Evolutionary conservation across 371 early-diverging fungal species (phyloP).

Genomic region (Mortierella sp.): DNA sequence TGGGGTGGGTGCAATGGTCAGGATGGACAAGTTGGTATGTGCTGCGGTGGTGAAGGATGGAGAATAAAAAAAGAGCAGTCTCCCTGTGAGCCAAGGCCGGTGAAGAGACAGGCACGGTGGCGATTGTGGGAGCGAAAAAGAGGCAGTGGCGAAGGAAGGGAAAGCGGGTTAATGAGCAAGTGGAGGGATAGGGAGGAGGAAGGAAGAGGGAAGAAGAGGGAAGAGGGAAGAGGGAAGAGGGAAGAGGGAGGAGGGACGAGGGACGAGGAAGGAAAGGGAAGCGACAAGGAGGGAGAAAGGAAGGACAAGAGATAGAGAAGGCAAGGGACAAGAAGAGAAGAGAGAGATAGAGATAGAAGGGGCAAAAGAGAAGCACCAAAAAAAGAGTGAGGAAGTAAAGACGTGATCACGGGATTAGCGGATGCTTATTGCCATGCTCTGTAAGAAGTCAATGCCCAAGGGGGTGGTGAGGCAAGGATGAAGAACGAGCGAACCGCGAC

Average conservation of each 20-base stretch:
- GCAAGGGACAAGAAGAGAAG: conserved; percentile 8
- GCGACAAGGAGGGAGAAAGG: background rate
- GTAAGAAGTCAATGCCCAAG: background rate
- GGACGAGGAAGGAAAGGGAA: background rate
- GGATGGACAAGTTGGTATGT: background rate
- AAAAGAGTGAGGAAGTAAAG: conserved; percentile 9
- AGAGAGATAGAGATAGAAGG: background rate
- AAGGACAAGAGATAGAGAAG: background rate
- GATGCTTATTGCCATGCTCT: background rate
- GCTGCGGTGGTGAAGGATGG: conserved; percentile 6
- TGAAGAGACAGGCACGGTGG: background rate
- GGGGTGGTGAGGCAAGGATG: background rate
- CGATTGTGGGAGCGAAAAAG: background rate
- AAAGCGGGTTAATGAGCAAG: background rate
- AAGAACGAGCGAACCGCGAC: background rate
- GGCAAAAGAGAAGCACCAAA: background rate
- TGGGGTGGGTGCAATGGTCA: background rate
- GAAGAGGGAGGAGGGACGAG: background rate
- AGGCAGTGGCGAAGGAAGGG: conserved; percentile 18
- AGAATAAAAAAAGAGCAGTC: conserved; percentile 22
- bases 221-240: background rate
- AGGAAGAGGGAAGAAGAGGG: background rate
- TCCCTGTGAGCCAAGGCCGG: background rate
- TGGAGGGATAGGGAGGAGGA: background rate
- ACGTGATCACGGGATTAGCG: background rate